phyloP scores from a whole-genome alignment of 2,329 filamentous ascomycete species.

The Alternaria viburni region DNA sequence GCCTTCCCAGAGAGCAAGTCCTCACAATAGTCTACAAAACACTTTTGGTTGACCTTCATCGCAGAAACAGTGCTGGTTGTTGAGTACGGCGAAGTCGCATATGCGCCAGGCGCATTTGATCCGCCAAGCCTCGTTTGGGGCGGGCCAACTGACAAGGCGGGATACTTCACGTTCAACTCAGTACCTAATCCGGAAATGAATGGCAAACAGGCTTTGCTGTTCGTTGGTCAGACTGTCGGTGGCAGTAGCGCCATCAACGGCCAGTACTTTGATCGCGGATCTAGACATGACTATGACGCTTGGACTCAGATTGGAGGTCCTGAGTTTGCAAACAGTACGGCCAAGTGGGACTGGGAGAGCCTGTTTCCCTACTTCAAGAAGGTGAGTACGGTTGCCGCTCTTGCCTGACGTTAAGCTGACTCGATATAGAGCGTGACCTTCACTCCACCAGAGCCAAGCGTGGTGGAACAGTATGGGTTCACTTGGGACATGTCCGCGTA shows the following conservation, averaged over 20 bases:
- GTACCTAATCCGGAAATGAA: conserved; percentile 7
- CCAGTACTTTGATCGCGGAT: conserved; percentile 7
- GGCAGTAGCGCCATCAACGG: conserved; percentile 20
- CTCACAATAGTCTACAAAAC: too few species aligned
- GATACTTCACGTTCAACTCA: conserved; percentile 4
- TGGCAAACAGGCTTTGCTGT: not conserved
- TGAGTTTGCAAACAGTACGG: not conserved
- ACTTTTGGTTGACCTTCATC: not conserved
- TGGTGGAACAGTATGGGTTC: conserved; percentile 3
- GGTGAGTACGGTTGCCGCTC: not conserved
- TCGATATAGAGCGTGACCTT: conserved; percentile 9
- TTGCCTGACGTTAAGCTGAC: not conserved
- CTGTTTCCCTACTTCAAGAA: conserved; percentile 23
- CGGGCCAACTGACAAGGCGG: not conserved
- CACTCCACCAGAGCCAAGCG: conserved; percentile 1
- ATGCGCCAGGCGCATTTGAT: not conserved
- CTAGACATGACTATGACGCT: conserved; percentile 10
- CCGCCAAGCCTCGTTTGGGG: not conserved
- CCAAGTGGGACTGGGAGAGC: conserved; percentile 20
- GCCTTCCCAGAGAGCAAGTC: conserved; percentile 1
- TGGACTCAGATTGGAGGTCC: conserved; percentile 15
- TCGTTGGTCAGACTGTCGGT: conserved; percentile 14
- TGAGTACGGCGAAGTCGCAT: conserved; percentile 10
- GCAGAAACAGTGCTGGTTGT: conserved; percentile 10
- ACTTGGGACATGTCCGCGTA: conserved; percentile 13